Conservation (phyloP, 2,329 filamentous ascomycete species). For the Microcyclosporella mali region DNA sequence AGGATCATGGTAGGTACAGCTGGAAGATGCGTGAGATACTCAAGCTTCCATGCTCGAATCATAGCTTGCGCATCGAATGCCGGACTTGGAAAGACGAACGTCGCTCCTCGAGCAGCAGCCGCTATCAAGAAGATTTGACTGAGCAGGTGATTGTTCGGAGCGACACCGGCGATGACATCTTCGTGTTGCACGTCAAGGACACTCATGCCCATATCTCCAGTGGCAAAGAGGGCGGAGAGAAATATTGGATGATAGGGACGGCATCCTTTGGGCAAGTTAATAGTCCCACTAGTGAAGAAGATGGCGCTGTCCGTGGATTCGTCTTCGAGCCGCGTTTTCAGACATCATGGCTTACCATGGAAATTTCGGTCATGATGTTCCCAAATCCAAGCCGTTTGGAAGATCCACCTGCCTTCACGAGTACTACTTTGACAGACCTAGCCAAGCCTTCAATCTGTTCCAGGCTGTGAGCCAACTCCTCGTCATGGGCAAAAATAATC, state of each 20-base stretch:
- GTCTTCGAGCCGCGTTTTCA: neutral
- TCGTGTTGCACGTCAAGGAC: neutral
- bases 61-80: neutral
- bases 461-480: neutral
- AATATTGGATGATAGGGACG: neutral
- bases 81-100: neutral
- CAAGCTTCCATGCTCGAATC: neutral
- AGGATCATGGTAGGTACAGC: conserved; percentile 3
- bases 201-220: neutral
- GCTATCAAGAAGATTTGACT: conserved; percentile 2
- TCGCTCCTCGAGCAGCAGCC: neutral
- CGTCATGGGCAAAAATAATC: neutral
- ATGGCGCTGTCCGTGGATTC: conserved; percentile 1
- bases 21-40: neutral
- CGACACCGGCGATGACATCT: neutral
- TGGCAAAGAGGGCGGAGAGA: neutral
- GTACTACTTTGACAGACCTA: neutral
- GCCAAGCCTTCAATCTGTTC: neutral
- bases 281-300: conserved; percentile 7
- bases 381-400: neutral
- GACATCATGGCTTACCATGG: neutral
- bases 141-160: conserved; percentile 1
- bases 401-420: neutral
- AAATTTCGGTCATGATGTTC: neutral
- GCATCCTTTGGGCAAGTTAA: conserved; percentile 2